Base-by-base conservation (phyloP, 2,329 filamentous ascomycete genomes). In the Trichophyton benhamiae region DNA sequence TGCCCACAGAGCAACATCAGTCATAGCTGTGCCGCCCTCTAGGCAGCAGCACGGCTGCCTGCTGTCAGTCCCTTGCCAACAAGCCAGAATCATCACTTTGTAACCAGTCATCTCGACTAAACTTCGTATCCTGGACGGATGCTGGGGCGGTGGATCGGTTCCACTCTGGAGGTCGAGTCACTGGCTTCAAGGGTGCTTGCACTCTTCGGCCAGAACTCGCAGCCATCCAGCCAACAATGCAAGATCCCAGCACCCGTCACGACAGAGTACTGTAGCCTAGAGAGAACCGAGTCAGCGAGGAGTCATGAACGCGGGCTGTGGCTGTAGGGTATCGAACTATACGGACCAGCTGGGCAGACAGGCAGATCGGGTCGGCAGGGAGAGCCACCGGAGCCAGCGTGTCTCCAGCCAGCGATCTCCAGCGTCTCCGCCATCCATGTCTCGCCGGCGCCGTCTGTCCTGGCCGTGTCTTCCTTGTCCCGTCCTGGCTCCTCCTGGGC, bases 391-490 rank as follows among this genome's bases (percentile, higher is more conserved):
- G 49, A 30, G 49, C 13, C 41, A 44, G 41, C 41, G 41, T 53
- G 49, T 53, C 49, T 53, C 49, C 49, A 53, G 49, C 22, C 49
- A 53, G 49, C 49, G 44, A 48, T 48, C 44, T 48, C 44, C 44
- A 48, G 44, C 44, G 44, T 48, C 44, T 48, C 44, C 44, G 44
- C 44, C 44, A 48, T 48, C 44, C 44, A 48, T 48, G 44, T 48
- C 44, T 48, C n/a, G 44, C n/a, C 20, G 33, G 33, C 33, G 9
- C 33, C 33, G 33, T 13, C 33, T 38, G 33, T 38, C 33, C 33
- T 38, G 33, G 9, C 33, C 9, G 8, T 38, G 9, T 9, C 33
- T 30, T 30, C 33, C 33, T 38, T 11, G 33, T 13, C 33, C 33
- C 27, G 33, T 38, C 33, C 33, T 38, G 33, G 9, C 33, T 3